Evolutionary conservation across 2,329 filamentous ascomycete species (phyloP).

Genomic region (Emergomyces pasteurianus): DNA sequence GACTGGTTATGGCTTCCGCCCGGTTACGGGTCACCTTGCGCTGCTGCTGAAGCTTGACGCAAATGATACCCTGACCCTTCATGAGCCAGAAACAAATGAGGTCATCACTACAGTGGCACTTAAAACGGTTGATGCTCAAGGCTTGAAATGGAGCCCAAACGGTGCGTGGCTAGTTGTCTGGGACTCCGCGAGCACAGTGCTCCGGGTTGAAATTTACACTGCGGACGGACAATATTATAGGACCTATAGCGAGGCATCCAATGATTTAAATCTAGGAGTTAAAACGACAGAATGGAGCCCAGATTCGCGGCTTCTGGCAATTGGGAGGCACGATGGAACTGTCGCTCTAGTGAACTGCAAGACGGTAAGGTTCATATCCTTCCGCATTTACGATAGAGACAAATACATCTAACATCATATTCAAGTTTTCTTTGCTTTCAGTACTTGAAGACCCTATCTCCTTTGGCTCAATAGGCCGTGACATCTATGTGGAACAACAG

Average conservation of each 20-base stretch:
- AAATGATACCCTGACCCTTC: constrained; percentile 28
- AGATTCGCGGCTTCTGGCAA: constrained; percentile 34
- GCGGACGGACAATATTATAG: constrained; percentile 48
- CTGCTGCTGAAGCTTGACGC: constrained; percentile 29
- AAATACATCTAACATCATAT: neutral
- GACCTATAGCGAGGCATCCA: constrained; percentile 35
- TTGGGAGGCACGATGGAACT: constrained; percentile 40
- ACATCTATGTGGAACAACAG: constrained; percentile 24
- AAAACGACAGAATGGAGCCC: constrained; percentile 43
- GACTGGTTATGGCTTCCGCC: constrained; percentile 28
- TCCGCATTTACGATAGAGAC: neutral
- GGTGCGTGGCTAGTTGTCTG: constrained; percentile 48
- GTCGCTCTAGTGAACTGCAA: constrained; percentile 36
- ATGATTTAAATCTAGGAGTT: constrained; percentile 37
- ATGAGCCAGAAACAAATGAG: constrained; percentile 25
- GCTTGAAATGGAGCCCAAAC: constrained; percentile 48
- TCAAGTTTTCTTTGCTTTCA: constrained; percentile 18
- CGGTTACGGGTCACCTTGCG: constrained; percentile 28
- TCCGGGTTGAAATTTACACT: constrained; percentile 44
- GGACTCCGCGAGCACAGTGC: constrained; percentile 41
- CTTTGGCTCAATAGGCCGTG: constrained; percentile 20
- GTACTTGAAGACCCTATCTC: constrained; percentile 23
- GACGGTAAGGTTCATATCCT: constrained; percentile 23
- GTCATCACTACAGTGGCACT: constrained; percentile 24
- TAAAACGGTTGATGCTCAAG: constrained; percentile 45